Percentiles rank a stretch among this genome's conserved stretches.
phyloP scores from a whole-genome alignment of 2,329 filamentous ascomycete genomes.

The Rachicladosporium sp. region DNA sequence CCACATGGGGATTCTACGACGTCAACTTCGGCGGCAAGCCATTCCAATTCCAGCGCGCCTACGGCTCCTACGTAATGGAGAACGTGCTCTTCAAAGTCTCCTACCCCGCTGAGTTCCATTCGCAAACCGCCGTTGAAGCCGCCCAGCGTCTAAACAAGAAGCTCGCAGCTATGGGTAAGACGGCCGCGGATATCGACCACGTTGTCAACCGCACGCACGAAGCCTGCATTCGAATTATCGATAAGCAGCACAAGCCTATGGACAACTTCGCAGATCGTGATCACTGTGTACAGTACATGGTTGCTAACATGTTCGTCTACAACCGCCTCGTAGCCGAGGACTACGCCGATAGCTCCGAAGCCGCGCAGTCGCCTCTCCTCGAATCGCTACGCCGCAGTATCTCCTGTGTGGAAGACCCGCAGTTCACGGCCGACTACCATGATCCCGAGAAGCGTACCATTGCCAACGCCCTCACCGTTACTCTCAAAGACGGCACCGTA shows the following conservation, averaged over 20 bases:
- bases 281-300: constrained; percentile 99
- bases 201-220: constrained; percentile 95
- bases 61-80: constrained; percentile 99
- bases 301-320: constrained; percentile 87
- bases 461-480: constrained; percentile 90
- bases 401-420: constrained; percentile 87
- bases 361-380: constrained; percentile 76
- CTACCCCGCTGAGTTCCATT: constrained; percentile 97
- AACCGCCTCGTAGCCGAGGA: constrained; percentile 86
- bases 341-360: constrained; percentile 86
- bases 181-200: constrained; percentile 81
- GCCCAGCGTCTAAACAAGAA: constrained; percentile 78
- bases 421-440: constrained; percentile 94
- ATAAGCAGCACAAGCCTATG: constrained; percentile 99
- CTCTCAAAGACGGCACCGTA: constrained; percentile 84
- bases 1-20: constrained; percentile 97
- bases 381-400: constrained; percentile 90
- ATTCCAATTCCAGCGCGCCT: constrained; percentile 91
- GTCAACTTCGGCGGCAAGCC: constrained; percentile 92
- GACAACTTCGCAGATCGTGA: constrained; percentile 99
- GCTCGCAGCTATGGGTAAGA: constrained; percentile 76
- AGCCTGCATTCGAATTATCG: constrained; percentile 96
- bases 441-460: constrained; percentile 88
- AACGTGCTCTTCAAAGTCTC: constrained; percentile 99
- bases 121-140: constrained; percentile 92